Base-by-base conservation (phyloP, 371 early-diverging fungal genomes). In the Mortierella sp. region DNA sequence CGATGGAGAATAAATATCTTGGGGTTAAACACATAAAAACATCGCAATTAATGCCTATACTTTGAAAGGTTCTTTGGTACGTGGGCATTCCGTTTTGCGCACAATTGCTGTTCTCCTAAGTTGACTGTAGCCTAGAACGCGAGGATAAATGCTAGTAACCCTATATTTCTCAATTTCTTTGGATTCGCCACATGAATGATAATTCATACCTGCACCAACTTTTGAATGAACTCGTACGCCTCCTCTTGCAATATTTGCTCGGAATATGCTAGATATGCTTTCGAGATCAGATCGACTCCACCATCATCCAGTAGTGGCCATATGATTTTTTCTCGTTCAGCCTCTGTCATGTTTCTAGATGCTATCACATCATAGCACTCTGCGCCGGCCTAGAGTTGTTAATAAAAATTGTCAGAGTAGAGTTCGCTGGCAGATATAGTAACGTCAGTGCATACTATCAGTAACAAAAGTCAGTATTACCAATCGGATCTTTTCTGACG, bases 71-170 rank as follows among this genome's bases (percentile, higher is more conserved):
- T 70, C 21, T 82, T 78, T 0, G 87, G 87, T 21, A 69, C 60
- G 21, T 66, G 57, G 15, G 77, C 67, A 45, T 68, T 84, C 7
- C 85, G 77, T 58, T 82, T 84, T 28, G 78, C 72, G 55, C 83
- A 84, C 13, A 88, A 53, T 33, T 88, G 88, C 13, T 62, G 65
- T 24, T 86, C 86, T 9, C 87, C 88, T 28, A 88, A 76, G 21
- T 81, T 84, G 10, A 77, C 80, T 1, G 84, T 65, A 4, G 84
- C 78, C 87, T 86, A 67, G 3, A 40, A 11, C 21, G 40, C 5
- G 19, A 38, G 19, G 11, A 38, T 33, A 15, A 58, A 33, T 33
- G 15, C 13, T 58, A 36, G 11, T 4, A 16, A 1, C 45, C 16
- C 11, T 45, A 16, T 45, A 15, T 45, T 50, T 16, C n/a, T n/a